A percentile compares a stretch with the other conserved stretches of the same genome.
These are phyloP conservation scores for Cutaneotrichosporon curvatum DNA, from an alignment of 1,284 basidiomycete genomes.

Conservation along the genomic window DNA sequence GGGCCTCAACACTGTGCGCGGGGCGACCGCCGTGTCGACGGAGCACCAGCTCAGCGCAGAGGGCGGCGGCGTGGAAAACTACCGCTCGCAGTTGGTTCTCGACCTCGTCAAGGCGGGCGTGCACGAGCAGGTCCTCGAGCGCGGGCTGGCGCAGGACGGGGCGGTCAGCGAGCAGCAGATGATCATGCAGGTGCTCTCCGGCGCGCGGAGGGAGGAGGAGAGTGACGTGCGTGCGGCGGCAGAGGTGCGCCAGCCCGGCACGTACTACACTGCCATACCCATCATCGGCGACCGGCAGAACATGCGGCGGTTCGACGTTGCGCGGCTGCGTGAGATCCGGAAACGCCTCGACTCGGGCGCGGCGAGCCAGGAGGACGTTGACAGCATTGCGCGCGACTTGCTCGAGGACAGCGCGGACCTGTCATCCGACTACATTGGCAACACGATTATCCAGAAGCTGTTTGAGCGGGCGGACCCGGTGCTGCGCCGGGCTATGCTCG, in stretches of 20 bases:
- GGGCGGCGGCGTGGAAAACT: conserved; percentile 85
- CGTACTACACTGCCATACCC: conserved; percentile 91
- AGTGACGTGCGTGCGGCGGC: conserved; percentile 71
- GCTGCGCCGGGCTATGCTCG: conserved; percentile 81
- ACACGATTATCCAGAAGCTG: conserved; percentile 93
- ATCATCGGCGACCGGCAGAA: conserved; percentile 72
- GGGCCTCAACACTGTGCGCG: conserved; percentile 60
- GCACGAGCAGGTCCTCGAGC: conserved; percentile 53
- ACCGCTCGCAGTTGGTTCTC: conserved; percentile 79
- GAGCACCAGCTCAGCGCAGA: conserved; percentile 73
- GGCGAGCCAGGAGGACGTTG: conserved; percentile 79
- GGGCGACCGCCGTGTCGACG: conserved; percentile 74
- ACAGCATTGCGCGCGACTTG: conserved; percentile 80
- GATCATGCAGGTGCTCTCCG: conserved; percentile 86
- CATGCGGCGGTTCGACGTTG: conserved; percentile 79
- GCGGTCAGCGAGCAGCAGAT: conserved; percentile 84
- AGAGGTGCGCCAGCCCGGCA: conserved; percentile 30
- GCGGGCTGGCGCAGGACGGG: conserved; percentile 46
- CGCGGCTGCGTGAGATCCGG: conserved; percentile 84
- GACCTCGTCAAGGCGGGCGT: conserved; percentile 82
- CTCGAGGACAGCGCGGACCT: conserved; percentile 59
- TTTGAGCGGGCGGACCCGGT: conserved; percentile 79
- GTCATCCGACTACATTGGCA: conserved; percentile 82
- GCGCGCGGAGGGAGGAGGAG: conserved; percentile 68
- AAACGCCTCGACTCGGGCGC: conserved; percentile 78